Conservation (phyloP, 129 eudicot species). For the Apium graveolens region DNA sequence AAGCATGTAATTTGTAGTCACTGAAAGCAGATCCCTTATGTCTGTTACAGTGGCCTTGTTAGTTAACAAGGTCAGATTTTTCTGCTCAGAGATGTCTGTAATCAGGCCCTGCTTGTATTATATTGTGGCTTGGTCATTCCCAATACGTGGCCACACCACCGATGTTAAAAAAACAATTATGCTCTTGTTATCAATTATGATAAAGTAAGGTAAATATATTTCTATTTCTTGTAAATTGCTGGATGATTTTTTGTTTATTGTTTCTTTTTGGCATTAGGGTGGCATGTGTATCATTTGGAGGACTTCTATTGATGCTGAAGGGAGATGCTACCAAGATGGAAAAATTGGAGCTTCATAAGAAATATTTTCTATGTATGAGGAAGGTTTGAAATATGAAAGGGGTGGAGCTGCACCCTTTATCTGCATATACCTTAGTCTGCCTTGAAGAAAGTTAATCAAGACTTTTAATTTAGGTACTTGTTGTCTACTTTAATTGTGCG, state of each 20-base stretch:
- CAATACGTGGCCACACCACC: neutral
- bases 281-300: constrained; percentile 67
- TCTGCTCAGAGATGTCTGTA: neutral
- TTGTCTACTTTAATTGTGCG: neutral
- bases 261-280: constrained; percentile 30
- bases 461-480: neutral
- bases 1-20: neutral
- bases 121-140: neutral
- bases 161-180: neutral
- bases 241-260: neutral
- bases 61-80: neutral
- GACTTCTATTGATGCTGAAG: constrained; percentile 63
- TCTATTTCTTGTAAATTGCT: neutral
- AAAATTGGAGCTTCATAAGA: constrained; percentile 58
- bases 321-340: constrained; percentile 55
- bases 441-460: neutral
- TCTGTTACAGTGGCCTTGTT: neutral
- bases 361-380: constrained; percentile 60
- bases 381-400: constrained; percentile 21
- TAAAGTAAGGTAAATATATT: neutral
- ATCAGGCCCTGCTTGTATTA: neutral
- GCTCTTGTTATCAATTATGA: neutral
- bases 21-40: neutral
- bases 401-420: neutral
- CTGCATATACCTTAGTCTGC: neutral